These are phyloP conservation scores for Alisma plantagoaquatica DNA, from an alignment of 106 monocot species.

Conservation along the genomic window DNA sequence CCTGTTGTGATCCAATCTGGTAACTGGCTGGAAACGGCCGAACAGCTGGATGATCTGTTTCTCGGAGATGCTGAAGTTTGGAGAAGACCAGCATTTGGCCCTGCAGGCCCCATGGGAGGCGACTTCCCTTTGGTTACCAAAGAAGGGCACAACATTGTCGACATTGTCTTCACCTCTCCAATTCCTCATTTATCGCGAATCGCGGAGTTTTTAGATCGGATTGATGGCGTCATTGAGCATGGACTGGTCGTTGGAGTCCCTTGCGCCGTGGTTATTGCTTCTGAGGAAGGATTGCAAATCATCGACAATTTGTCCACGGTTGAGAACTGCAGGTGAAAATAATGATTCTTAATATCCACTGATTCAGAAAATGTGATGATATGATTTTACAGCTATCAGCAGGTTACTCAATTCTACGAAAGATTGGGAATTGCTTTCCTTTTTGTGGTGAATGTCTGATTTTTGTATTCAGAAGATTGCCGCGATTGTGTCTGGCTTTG, in stretches of 20 bases:
- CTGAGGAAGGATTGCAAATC: constrained; percentile 26
- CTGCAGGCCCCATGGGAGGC: constrained; percentile 63
- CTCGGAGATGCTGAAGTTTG: constrained; percentile 88
- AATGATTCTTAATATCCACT: too few species aligned
- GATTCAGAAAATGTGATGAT: too few species aligned
- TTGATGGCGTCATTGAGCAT: constrained; percentile 71
- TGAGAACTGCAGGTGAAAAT: too few species aligned
- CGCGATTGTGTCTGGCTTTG: too few species aligned
- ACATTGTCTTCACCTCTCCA: constrained; percentile 80
- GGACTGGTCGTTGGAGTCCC: constrained; percentile 45
- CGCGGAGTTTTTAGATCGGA: constrained; percentile 37
- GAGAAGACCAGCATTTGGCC: constrained; percentile 62
- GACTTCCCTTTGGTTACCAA: constrained; percentile 60
- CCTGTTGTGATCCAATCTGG: constrained; percentile 52
- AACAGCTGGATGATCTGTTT: constrained; percentile 63
- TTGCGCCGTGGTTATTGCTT: constrained; percentile 33
- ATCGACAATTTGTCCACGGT: constrained; percentile 36
- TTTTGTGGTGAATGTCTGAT: too few species aligned
- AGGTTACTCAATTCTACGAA: too few species aligned
- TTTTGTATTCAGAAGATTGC: too few species aligned
- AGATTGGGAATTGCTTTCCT: too few species aligned
- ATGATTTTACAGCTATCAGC: too few species aligned
- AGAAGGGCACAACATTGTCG: constrained; percentile 64
- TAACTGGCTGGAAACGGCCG: constrained; percentile 54
- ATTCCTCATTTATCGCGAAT: constrained; percentile 58